phyloP scores from a whole-genome alignment of 306 rosid species.

The Glycine tomentella region DNA sequence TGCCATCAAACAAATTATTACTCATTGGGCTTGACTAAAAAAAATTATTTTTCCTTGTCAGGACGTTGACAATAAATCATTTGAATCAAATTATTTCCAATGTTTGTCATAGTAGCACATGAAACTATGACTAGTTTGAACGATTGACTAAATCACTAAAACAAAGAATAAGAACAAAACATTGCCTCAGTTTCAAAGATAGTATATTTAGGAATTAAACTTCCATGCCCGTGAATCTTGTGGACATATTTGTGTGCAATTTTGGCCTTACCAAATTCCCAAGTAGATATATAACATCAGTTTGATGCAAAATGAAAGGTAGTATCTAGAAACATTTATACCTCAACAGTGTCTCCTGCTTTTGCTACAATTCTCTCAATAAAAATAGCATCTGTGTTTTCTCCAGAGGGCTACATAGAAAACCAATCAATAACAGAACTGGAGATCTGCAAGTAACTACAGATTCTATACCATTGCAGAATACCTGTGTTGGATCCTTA shows the following conservation, averaged over 20 bases:
- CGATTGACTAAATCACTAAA: conserved; percentile 7
- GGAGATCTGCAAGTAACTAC: conserved; percentile 34
- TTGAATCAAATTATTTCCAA: not conserved
- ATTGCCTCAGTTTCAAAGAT: too few relatives aligned
- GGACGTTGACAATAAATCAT: not conserved
- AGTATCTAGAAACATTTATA: too few relatives aligned
- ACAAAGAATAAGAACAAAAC: not conserved
- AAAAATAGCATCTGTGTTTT: conserved; percentile 57
- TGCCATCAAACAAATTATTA: not conserved
- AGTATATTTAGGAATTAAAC: too few relatives aligned
- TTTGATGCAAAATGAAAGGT: too few relatives aligned
- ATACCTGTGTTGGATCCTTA: conserved; percentile 82
- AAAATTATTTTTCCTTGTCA: too few relatives aligned
- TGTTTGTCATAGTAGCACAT: not conserved
- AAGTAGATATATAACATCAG: too few relatives aligned
- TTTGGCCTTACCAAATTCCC: too few relatives aligned
- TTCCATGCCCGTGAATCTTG: too few relatives aligned
- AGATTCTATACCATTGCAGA: conserved; percentile 38
- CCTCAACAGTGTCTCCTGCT: conserved; percentile 85
- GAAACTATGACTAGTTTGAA: not conserved
- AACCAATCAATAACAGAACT: conserved; percentile 43
- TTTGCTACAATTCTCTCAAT: conserved; percentile 91
- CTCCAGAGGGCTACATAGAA: conserved; percentile 61
- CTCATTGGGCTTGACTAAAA: too few relatives aligned
- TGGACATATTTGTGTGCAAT: too few relatives aligned